Evolutionary conservation across 805 yeast species (phyloP).

Genomic region (Pichia pseudocactophila): DNA sequence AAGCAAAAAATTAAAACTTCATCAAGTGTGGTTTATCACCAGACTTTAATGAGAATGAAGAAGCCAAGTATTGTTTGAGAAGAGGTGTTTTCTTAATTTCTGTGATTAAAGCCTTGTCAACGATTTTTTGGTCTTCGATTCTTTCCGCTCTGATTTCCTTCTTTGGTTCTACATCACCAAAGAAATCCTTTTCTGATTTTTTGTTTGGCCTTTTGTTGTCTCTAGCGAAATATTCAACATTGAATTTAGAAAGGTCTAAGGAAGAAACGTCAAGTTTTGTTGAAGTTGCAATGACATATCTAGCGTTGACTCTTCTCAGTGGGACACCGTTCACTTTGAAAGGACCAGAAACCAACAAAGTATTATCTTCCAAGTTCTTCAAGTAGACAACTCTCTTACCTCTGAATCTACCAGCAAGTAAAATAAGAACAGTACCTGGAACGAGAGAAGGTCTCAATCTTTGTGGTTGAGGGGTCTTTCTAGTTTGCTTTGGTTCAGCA

Average conservation of each 20-base stretch:
- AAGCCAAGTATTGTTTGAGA: constrained; percentile 91
- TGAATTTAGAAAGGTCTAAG: constrained; percentile 84
- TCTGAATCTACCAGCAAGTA: constrained; percentile 99
- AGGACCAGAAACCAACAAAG: constrained; percentile 95
- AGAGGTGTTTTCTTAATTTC: constrained; percentile 97
- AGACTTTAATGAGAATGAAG: constrained; percentile 92
- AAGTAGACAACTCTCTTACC: constrained; percentile 99
- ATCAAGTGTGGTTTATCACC: constrained; percentile 98
- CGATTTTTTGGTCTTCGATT: constrained; percentile 92
- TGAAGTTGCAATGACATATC: constrained; percentile 98
- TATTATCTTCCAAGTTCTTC: constrained; percentile 95
- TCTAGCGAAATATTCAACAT: constrained; percentile 92
- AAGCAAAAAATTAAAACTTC: constrained; percentile 62
- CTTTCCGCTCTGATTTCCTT: constrained; percentile 89
- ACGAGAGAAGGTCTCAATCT: constrained; percentile 71
- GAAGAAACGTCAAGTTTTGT: constrained; percentile 73
- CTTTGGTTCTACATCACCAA: constrained; percentile 66
- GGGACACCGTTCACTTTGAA: constrained; percentile 99
- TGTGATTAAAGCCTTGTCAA: constrained; percentile 85
- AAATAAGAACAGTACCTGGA: constrained; percentile 51
- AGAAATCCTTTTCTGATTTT: constrained; percentile 90
- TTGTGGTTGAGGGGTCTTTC: constrained; percentile 91
- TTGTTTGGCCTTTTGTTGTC: constrained; percentile 68
- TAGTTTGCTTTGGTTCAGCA: constrained; percentile 65
- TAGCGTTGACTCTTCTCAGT: constrained; percentile 97